A percentile compares a stretch with the other conserved stretches of the same genome.
Conservation (phyloP, 192 early-diverging fungal species). For the Rhizoclosmatium sp. region DNA sequence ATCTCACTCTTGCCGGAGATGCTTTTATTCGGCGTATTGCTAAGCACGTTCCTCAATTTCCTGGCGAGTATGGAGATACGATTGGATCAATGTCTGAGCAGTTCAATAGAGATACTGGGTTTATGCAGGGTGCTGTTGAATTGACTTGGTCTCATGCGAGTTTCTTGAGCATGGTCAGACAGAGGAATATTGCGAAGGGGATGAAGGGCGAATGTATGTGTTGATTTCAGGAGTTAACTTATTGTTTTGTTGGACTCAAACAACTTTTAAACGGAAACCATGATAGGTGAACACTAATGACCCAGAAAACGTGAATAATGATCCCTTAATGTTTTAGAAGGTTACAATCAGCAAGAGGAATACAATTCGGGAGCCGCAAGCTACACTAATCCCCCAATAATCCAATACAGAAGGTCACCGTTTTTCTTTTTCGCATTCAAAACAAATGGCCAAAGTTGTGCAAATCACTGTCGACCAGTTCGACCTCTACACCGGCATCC, state of each 20-base stretch:
- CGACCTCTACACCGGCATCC: conserved; percentile 14
- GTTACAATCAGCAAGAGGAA: not conserved
- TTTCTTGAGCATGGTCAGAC: conserved; percentile 42
- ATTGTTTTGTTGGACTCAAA: not conserved
- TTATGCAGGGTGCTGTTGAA: conserved; percentile 65
- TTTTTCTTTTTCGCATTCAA: no score
- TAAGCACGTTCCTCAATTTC: conserved; percentile 51
- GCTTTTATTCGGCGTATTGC: conserved; percentile 62
- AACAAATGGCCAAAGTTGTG: conserved; percentile 18
- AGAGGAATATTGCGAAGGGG: not conserved
- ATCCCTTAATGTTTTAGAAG: not conserved
- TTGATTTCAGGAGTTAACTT: not conserved
- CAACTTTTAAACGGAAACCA: not conserved
- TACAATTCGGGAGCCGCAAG: no score
- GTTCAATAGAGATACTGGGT: conserved; percentile 62
- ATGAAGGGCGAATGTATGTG: not conserved
- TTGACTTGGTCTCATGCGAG: conserved; percentile 80
- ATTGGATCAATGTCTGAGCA: conserved; percentile 73
- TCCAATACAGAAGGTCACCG: no score
- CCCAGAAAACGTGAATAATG: not conserved
- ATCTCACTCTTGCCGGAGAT: conserved; percentile 54
- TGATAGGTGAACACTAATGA: not conserved
- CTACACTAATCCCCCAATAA: no score
- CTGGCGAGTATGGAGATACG: not conserved
- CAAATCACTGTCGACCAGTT: conserved; percentile 4